These are phyloP conservation scores for Pyricularia sp. DNA, from an alignment of 2,329 filamentous ascomycete genomes.

Conservation along the genomic window DNA sequence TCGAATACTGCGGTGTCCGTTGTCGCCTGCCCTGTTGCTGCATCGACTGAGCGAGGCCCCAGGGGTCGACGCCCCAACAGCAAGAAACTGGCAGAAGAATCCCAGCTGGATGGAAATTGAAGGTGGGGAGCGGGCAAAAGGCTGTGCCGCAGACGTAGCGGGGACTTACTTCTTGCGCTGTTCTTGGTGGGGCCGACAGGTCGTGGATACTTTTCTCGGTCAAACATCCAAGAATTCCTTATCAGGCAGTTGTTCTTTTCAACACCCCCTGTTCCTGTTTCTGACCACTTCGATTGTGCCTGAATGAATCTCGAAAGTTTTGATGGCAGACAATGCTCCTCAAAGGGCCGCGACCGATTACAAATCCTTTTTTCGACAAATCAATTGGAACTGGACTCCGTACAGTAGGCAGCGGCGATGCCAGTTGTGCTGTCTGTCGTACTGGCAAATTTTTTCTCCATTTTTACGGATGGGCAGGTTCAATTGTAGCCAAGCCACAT, in stretches of 20 bases:
- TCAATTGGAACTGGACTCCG: neutral
- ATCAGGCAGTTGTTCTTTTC: neutral
- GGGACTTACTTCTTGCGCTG: neutral
- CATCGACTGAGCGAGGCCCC: neutral
- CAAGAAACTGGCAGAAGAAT: neutral
- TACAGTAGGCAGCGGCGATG: neutral
- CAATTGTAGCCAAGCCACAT: neutral
- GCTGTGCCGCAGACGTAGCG: neutral
- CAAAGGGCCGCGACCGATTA: neutral
- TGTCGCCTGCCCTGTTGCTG: neutral
- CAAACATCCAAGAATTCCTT: neutral
- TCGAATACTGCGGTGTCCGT: neutral
- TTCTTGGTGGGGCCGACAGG: neutral
- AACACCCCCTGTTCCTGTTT: neutral
- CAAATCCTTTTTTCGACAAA: neutral
- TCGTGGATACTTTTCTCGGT: neutral
- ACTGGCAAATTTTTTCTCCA: neutral
- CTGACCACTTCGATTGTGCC: neutral
- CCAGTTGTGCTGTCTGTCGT: neutral
- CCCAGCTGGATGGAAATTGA: neutral
- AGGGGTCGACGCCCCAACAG: neutral
- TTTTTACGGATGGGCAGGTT: neutral
- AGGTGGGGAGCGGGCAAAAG: neutral
- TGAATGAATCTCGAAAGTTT: neutral
- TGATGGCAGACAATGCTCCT: neutral